Percentiles rank a stretch among this genome's conserved stretches.
Evolutionary conservation across 139 green algal species (phyloP).

Genomic region (Tetradesmus obliquus): DNA sequence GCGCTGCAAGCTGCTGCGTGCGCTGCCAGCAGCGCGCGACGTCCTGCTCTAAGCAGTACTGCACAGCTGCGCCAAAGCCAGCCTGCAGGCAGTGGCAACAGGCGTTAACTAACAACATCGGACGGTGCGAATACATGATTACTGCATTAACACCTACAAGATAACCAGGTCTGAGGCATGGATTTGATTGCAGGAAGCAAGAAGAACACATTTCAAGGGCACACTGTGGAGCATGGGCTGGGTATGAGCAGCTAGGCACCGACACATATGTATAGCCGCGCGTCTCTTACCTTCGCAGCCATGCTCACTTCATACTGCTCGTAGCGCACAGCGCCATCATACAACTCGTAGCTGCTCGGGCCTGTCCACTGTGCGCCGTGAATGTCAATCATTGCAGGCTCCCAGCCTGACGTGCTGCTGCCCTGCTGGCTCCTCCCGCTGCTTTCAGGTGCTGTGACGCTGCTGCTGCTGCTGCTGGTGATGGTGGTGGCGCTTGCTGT

Average conservation of each 20-base stretch:
- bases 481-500: not conserved
- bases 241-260: too few species aligned
- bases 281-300: conserved; percentile 65
- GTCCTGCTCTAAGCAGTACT: conserved; percentile 62
- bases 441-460: not conserved
- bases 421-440: not conserved
- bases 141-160: not conserved
- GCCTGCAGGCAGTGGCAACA: conserved; percentile 46
- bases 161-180: not conserved
- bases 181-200: not conserved
- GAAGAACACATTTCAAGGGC: not conserved
- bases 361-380: conserved; percentile 61
- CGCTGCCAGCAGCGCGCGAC: conserved; percentile 60
- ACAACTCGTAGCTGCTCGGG: conserved; percentile 53
- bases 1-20: conserved; percentile 56
- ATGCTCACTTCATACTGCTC: conserved; percentile 80
- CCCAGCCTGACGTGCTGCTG: conserved; percentile 34
- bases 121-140: not conserved
- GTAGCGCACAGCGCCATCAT: conserved; percentile 62
- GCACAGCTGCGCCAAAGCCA: conserved; percentile 71
- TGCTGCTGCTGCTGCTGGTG: not conserved
- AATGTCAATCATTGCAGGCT: conserved; percentile 73
- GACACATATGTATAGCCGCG: too few species aligned
- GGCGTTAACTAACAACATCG: not conserved
- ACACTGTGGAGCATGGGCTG: too few species aligned